These are phyloP conservation scores for Alternaria sp. DNA, from an alignment of 2,329 filamentous ascomycete species.

Conservation along the genomic window DNA sequence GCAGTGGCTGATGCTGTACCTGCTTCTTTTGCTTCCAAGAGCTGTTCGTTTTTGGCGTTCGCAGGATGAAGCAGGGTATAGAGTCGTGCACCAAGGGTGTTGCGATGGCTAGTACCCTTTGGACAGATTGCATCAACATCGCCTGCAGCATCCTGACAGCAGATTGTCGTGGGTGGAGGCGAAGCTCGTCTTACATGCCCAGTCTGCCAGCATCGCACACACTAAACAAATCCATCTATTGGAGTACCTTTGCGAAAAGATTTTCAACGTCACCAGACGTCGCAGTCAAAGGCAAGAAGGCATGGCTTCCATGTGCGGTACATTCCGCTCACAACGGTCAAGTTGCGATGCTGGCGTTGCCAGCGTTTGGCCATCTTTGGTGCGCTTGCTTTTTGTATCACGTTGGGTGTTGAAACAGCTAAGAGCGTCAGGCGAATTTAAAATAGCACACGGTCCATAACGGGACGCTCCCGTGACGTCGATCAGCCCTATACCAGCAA, in stretches of 20 bases:
- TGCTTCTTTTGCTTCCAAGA: not conserved
- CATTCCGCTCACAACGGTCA: not conserved
- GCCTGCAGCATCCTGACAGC: not conserved
- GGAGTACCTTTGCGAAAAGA: not conserved
- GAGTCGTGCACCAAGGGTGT: not conserved
- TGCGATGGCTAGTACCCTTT: not conserved
- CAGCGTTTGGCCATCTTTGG: conserved; percentile 3
- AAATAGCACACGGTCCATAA: conserved; percentile 1
- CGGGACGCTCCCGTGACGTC: conserved; percentile 5
- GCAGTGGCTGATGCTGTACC: not conserved
- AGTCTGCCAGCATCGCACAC: not conserved
- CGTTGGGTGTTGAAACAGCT: conserved; percentile 8
- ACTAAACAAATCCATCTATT: not conserved
- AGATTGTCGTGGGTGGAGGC: not conserved
- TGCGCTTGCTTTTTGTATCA: conserved; percentile 7
- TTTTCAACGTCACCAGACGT: not conserved
- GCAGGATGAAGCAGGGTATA: not conserved
- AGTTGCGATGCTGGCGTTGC: not conserved
- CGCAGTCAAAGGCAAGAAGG: not conserved
- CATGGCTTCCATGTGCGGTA: not conserved
- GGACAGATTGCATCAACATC: not conserved
- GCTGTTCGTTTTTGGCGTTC: not conserved
- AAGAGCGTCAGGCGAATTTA: conserved; percentile 1
- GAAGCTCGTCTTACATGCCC: not conserved
- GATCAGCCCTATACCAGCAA: conserved; percentile 6